Conservation (phyloP, 1,139 yeast species). For the Kodamaea sp. region DNA sequence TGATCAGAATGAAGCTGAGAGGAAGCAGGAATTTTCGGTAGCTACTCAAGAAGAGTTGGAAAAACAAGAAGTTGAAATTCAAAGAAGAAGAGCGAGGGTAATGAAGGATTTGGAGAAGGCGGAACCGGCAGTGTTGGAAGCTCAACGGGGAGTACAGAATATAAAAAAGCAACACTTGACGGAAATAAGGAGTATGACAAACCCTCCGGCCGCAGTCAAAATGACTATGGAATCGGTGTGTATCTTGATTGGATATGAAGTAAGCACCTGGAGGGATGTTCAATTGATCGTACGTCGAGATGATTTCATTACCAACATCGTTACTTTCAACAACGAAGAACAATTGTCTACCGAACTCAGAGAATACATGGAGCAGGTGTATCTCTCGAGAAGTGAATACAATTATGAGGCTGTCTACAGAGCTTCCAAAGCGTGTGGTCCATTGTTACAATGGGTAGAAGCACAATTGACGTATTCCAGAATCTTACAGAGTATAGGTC, state of each 20-base stretch:
- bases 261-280: conserved; percentile 76
- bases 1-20: conserved; percentile 90
- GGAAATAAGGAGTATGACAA: conserved; percentile 83
- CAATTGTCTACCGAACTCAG: conserved; percentile 59
- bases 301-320: conserved; percentile 84
- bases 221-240: conserved; percentile 89
- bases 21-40: conserved; percentile 83
- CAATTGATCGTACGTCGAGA: conserved; percentile 79
- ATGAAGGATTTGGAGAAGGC: conserved; percentile 67
- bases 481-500: conserved; percentile 72
- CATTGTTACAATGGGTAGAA: conserved; percentile 82
- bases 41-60: conserved; percentile 72
- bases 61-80: conserved; percentile 65
- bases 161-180: conserved; percentile 91
- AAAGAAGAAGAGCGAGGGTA: conserved; percentile 56
- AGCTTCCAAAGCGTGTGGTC: conserved; percentile 96
- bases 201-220: conserved; percentile 90
- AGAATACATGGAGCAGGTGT: conserved; percentile 56
- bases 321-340: conserved; percentile 64
- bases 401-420: conserved; percentile 76
- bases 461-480: conserved; percentile 79
- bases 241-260: conserved; percentile 71
- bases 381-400: conserved; percentile 63
- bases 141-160: conserved; percentile 83
- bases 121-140: conserved; percentile 84